Percentiles rank a stretch among this genome's conserved stretches.
Evolutionary conservation across 805 yeast genomes (phyloP).

Genomic region (Pichia nanzhaoensis): DNA sequence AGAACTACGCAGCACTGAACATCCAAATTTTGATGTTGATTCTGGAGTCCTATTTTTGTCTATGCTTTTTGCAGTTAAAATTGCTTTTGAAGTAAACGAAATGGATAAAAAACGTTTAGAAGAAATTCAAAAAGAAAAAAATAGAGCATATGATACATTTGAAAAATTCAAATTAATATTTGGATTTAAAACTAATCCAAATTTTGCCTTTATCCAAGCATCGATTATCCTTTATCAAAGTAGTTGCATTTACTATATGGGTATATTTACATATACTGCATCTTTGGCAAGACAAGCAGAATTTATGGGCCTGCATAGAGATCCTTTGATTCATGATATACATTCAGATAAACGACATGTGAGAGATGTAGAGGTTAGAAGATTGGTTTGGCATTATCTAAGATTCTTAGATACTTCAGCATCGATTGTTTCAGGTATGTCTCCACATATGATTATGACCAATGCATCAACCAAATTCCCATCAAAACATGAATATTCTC

Average conservation of each 20-base stretch:
- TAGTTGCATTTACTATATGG: constrained; percentile 12
- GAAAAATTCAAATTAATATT: constrained; percentile 11
- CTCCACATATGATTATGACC: constrained; percentile 17
- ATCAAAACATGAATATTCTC: constrained; percentile 12
- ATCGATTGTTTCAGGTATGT: constrained; percentile 14
- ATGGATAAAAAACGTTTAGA: background rate
- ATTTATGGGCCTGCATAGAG: constrained; percentile 16
- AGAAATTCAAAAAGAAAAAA: constrained; percentile 3
- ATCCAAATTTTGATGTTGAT: constrained; percentile 12
- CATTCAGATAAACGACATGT: constrained; percentile 6
- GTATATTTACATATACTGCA: constrained; percentile 13
- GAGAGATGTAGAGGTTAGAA: constrained; percentile 11
- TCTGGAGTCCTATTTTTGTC: constrained; percentile 10
- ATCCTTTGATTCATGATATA: constrained; percentile 13
- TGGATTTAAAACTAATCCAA: constrained; percentile 9
- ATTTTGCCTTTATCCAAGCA: constrained; percentile 11
- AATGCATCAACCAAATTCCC: constrained; percentile 15
- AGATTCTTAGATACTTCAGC: constrained; percentile 15
- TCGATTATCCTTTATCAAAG: constrained; percentile 12
- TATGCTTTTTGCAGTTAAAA: constrained; percentile 13
- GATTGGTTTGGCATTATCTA: constrained; percentile 13
- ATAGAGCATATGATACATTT: constrained; percentile 5
- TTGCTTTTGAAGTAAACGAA: constrained; percentile 9
- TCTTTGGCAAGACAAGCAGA: constrained; percentile 14
- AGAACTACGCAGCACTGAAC: constrained; percentile 1